Conservation (phyloP, 1,139 yeast species). For the Komagataea norvegica region DNA sequence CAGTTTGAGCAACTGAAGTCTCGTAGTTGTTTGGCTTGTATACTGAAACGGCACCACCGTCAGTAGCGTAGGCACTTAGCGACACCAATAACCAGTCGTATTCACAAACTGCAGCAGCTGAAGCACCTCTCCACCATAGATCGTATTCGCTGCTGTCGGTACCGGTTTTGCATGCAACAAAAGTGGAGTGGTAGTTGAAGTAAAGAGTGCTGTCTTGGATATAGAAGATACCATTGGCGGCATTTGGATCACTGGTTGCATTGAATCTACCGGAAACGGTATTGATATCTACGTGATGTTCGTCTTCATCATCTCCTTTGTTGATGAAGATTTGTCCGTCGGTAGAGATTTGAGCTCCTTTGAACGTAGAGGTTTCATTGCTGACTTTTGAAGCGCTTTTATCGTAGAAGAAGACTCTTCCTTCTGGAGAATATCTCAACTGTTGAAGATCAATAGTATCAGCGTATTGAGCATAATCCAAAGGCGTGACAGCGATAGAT, state of each 20-base stretch:
- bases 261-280: constrained; percentile 14
- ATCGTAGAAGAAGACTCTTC: constrained; percentile 17
- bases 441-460: constrained; percentile 17
- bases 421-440: constrained; percentile 12
- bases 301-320: not conserved
- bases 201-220: constrained; percentile 9
- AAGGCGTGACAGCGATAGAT: constrained; percentile 16
- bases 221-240: constrained; percentile 16
- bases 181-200: constrained; percentile 19
- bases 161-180: constrained; percentile 19
- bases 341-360: constrained; percentile 9
- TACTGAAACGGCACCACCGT: constrained; percentile 10
- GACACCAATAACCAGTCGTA: constrained; percentile 18
- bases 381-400: not conserved
- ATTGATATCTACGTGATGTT: constrained; percentile 12
- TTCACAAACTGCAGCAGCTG: constrained; percentile 18
- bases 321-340: constrained; percentile 15
- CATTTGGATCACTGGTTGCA: constrained; percentile 8
- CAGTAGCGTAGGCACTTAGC: constrained; percentile 11
- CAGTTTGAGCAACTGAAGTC: constrained; percentile 20
- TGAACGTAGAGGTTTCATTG: constrained; percentile 10
- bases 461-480: constrained; percentile 19
- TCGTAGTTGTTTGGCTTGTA: constrained; percentile 18
- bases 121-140: constrained; percentile 23
- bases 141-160: constrained; percentile 10